A percentile compares a stretch with the other conserved stretches of the same genome.
phyloP scores from a whole-genome alignment of 495 filamentous ascomycete genomes.

The Niebla homalea region DNA sequence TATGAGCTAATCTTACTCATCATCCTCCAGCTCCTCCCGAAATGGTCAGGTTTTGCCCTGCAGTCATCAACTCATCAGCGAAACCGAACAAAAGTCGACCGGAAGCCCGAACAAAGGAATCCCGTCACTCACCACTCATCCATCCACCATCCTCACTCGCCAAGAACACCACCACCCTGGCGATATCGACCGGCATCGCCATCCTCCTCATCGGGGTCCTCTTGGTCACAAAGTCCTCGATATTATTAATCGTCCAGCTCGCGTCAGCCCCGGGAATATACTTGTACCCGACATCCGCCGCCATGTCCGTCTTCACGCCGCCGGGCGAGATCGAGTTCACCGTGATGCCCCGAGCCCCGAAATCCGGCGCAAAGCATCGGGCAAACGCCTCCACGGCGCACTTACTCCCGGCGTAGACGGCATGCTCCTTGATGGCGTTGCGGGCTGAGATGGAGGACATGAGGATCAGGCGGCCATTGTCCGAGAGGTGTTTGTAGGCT shows the following conservation, averaged over 20 bases:
- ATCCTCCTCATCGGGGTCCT: slow-evolving; percentile 38
- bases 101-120: background rate
- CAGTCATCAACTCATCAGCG: background rate
- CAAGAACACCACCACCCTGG: slow-evolving; percentile 46
- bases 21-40: background rate
- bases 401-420: slow-evolving; percentile 65
- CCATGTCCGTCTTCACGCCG: slow-evolving; percentile 74
- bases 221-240: slow-evolving; percentile 29
- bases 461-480: slow-evolving; percentile 24
- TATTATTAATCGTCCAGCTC: slow-evolving; percentile 26
- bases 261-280: slow-evolving; percentile 41
- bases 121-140: slow-evolving; percentile 40
- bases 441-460: slow-evolving; percentile 24
- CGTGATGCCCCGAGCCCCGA: slow-evolving; percentile 57
- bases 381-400: slow-evolving; percentile 69
- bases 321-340: slow-evolving; percentile 67
- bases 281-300: slow-evolving; percentile 49
- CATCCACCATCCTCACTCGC: slow-evolving; percentile 45
- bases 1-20: too few species aligned
- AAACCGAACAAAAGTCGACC: too few species aligned
- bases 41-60: background rate
- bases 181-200: slow-evolving; percentile 44
- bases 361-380: slow-evolving; percentile 60
- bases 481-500: slow-evolving; percentile 47
- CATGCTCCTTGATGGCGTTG: slow-evolving; percentile 54